Conservation (phyloP, 1,284 basidiomycete species). For the Boletus sp. region DNA sequence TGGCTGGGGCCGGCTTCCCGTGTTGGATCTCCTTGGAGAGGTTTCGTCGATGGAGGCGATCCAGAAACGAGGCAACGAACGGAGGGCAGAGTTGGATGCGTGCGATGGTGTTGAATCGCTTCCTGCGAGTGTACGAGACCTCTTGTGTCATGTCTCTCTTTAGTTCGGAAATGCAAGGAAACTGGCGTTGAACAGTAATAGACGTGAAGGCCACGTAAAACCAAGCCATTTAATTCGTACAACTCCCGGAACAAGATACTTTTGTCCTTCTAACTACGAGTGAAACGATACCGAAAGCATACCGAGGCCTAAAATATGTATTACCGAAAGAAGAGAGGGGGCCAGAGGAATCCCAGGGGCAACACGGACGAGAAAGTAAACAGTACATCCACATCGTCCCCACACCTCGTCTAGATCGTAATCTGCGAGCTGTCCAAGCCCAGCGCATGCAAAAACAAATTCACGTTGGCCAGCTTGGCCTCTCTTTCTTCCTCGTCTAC, state of each 20-base stretch:
- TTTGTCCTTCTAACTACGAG: conserved; percentile 20
- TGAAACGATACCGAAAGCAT: conserved; percentile 16
- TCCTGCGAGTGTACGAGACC: conserved; percentile 34
- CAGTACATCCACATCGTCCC: neutral
- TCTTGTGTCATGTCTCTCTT: conserved; percentile 32
- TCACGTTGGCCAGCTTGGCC: conserved; percentile 75
- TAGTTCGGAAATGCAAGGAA: conserved; percentile 8
- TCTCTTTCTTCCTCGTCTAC: conserved; percentile 64
- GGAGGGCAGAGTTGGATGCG: conserved; percentile 24
- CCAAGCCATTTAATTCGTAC: conserved; percentile 13
- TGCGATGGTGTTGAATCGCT: conserved; percentile 24
- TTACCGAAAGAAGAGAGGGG: too few species aligned
- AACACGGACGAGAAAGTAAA: neutral
- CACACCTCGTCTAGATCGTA: conserved; percentile 43
- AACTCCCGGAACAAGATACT: conserved; percentile 20
- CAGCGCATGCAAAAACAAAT: conserved; percentile 81
- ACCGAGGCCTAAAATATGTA: conserved; percentile 7
- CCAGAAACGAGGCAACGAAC: conserved; percentile 35
- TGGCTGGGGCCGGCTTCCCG: conserved; percentile 49
- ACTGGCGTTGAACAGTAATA: neutral
- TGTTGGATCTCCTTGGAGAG: conserved; percentile 66
- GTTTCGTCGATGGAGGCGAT: conserved; percentile 46
- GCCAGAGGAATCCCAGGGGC: neutral
- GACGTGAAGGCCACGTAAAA: conserved; percentile 1
- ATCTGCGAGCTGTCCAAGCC: conserved; percentile 83